Evolutionary conservation across 2,329 filamentous ascomycete species (phyloP).

Genomic region (Clarireedia paspali): DNA sequence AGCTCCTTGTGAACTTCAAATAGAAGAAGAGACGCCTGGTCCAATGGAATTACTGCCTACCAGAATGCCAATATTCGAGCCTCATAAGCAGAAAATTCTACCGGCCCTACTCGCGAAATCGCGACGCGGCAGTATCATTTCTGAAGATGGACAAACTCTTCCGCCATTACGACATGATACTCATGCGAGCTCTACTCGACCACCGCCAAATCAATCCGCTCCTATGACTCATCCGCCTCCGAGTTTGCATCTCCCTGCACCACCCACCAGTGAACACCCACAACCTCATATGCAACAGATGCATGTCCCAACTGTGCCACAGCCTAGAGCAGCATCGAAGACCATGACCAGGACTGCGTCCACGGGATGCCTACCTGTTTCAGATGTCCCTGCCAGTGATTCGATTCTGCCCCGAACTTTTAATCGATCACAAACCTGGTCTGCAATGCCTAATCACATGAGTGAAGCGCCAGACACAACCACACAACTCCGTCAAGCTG

Average conservation of each 20-base stretch:
- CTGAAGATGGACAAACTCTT: slow-evolving; percentile 26
- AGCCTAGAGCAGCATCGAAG: slow-evolving; percentile 37
- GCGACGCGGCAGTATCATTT: slow-evolving; percentile 21
- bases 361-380: slow-evolving; percentile 27
- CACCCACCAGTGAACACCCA: slow-evolving; percentile 2
- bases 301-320: slow-evolving; percentile 11
- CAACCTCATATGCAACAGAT: slow-evolving; percentile 8
- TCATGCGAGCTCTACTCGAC: slow-evolving; percentile 5
- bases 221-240: slow-evolving; percentile 1
- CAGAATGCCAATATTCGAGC: slow-evolving; percentile 26
- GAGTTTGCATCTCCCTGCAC: slow-evolving; percentile 5
- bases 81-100: slow-evolving; percentile 20
- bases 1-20: slow-evolving; percentile 25
- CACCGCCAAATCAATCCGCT: background rate
- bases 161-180: slow-evolving; percentile 17
- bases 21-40: slow-evolving; percentile 32
- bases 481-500: slow-evolving; percentile 2
- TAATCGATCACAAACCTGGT: slow-evolving; percentile 36
- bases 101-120: slow-evolving; percentile 29
- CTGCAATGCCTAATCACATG: slow-evolving; percentile 37
- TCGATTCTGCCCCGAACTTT: slow-evolving; percentile 37
- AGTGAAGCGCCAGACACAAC: slow-evolving; percentile 25
- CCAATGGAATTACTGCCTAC: slow-evolving; percentile 35
- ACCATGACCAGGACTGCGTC: slow-evolving; percentile 25
- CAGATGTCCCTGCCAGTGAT: slow-evolving; percentile 42